Evolutionary conservation across 805 yeast species (phyloP), one percentile per base, ranked within the genome.

Genomic region (Phaffomyces antillensis): DNA sequence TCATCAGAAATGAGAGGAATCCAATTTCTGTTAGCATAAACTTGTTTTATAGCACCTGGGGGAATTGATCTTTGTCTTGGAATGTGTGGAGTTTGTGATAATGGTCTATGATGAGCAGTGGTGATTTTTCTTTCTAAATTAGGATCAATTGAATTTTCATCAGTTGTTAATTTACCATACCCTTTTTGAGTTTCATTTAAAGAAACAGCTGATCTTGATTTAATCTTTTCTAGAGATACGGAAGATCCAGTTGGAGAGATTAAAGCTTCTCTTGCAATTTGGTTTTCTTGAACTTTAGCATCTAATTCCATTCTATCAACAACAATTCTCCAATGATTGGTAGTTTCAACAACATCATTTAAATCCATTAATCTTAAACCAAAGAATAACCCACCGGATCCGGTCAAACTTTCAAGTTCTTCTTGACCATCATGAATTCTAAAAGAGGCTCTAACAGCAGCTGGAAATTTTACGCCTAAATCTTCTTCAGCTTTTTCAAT

Each of bases 351-450:
- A 42, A 90, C 75, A 52, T 82, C 83, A 59, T 90, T 96, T 36
- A 91, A 65, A 20, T 86, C 83, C 76, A 93, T 72, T 48, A 93
- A 70, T 43, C 83, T 79, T 52, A 86, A 68, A 4, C 96, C 96
- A 61, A 81, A 91, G 34, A 93, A 61, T 44, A 93, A 66, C 10
- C 99, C 93, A 28, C 77, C 65, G 24, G 76, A 70, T 25, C 81
- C 88, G 4, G 80, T 74, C 48, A 86, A 80, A 45, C 80, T 77
- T 37, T 89, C 95, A 48, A 84, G 72, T 35, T 75, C 75, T 47
- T 83, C 85, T 67, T 93, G 99, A 42, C 99, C 99, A 59, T 93
- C 98, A 53, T 93, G 96, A 36, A 84, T 66, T 56, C 80, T 76
- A 58, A 76, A 77, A 38, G 91, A 85, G 37, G 89, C 95, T 43